Evolutionary conservation across 1,284 basidiomycete genomes (phyloP).

Genomic region (Austroboletus niveus): DNA sequence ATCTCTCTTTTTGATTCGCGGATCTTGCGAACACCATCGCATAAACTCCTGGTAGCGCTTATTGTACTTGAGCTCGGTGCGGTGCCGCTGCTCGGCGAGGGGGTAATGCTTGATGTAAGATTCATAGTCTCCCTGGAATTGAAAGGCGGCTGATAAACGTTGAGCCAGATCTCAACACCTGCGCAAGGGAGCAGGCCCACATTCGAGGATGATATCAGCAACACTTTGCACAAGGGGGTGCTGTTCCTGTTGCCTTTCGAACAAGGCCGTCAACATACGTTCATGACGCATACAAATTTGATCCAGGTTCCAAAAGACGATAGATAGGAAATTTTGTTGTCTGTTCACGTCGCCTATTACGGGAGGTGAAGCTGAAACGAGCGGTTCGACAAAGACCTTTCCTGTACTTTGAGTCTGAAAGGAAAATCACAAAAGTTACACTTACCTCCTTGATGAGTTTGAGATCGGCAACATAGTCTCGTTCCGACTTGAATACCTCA

Average conservation of each 20-base stretch:
- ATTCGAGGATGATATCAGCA: slow-evolving; percentile 74
- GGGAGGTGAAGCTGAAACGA: slow-evolving; percentile 52
- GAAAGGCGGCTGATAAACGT: slow-evolving; percentile 34
- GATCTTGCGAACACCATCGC: slow-evolving; percentile 58
- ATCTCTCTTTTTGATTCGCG: slow-evolving; percentile 73
- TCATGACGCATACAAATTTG: slow-evolving; percentile 65
- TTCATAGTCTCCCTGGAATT: slow-evolving; percentile 66
- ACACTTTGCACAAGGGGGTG: slow-evolving; percentile 78
- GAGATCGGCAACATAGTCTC: slow-evolving; percentile 76
- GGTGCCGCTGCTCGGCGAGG: slow-evolving; percentile 73
- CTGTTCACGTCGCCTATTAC: slow-evolving; percentile 50
- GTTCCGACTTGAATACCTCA: slow-evolving; percentile 79
- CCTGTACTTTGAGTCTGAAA: slow-evolving; percentile 3
- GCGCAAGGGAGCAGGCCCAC: slow-evolving; percentile 35
- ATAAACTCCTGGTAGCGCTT: slow-evolving; percentile 64
- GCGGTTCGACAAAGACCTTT: slow-evolving; percentile 67
- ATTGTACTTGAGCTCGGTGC: slow-evolving; percentile 68
- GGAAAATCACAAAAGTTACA: slow-evolving; percentile 8
- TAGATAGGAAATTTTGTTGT: slow-evolving; percentile 57
- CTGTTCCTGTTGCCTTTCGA: slow-evolving; percentile 71
- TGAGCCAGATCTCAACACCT: slow-evolving; percentile 15
- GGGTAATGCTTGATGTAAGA: slow-evolving; percentile 83
- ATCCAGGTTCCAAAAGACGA: slow-evolving; percentile 75
- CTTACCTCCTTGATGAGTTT: slow-evolving; percentile 62
- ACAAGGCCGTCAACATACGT: slow-evolving; percentile 62